phyloP scores from a whole-genome alignment of 208 protist species.

The Leishmania lainsoni region DNA sequence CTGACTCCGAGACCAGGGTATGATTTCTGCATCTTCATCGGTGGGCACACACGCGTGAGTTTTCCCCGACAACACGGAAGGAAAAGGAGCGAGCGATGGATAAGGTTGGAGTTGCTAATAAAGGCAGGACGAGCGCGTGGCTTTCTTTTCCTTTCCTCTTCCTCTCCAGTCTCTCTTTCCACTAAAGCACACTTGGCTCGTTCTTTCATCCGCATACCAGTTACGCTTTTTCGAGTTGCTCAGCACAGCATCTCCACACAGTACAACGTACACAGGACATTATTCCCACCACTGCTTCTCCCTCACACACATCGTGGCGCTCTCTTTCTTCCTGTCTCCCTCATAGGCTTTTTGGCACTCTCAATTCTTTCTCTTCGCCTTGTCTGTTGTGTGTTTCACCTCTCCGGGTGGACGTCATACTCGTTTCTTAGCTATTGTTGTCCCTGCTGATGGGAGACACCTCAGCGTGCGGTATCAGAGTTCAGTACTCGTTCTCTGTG shows the following conservation, averaged over 20 bases:
- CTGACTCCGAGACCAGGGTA: background rate
- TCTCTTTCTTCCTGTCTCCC: background rate
- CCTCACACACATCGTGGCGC: slow-evolving; percentile 15
- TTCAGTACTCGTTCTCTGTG: background rate
- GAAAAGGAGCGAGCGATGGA: background rate
- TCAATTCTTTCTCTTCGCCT: slow-evolving; percentile 8
- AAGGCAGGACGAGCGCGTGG: background rate
- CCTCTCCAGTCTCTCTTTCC: background rate
- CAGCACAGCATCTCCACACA: background rate
- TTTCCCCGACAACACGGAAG: background rate
- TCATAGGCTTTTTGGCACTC: slow-evolving; percentile 4
- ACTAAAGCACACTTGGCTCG: background rate
- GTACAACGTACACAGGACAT: background rate
- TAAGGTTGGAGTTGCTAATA: background rate
- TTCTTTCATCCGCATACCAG: background rate
- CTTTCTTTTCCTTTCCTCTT: background rate
- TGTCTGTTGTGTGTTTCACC: background rate
- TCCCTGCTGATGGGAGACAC: background rate
- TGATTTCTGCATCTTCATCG: background rate
- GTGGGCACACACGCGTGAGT: background rate
- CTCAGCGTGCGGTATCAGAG: background rate
- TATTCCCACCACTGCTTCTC: slow-evolving; percentile 13
- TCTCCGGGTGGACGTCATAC: background rate
- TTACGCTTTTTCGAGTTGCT: background rate
- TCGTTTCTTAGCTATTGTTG: background rate